A percentile compares a stretch with the other conserved stretches of the same genome.
Conservation (phyloP, 192 early-diverging fungal species). For the Coemansia sp. region DNA sequence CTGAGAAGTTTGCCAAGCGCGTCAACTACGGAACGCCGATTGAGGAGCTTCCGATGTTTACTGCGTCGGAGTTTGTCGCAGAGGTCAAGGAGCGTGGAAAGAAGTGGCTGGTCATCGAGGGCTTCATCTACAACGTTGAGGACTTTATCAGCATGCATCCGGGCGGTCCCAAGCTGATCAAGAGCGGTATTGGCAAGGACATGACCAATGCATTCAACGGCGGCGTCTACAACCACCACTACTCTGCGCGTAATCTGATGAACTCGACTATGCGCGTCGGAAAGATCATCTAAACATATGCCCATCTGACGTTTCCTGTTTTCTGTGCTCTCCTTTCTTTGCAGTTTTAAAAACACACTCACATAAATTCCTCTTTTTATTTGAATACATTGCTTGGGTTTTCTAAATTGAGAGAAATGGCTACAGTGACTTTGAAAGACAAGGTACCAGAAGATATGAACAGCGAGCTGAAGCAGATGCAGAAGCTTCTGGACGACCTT, state of each 20-base stretch:
- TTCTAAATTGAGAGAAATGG: too few species aligned
- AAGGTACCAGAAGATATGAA: too few species aligned
- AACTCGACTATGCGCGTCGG: constrained; percentile 67
- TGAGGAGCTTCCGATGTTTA: constrained; percentile 64
- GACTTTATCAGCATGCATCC: constrained; percentile 86
- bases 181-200: constrained; percentile 75
- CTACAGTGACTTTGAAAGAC: too few species aligned
- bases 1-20: constrained; percentile 58
- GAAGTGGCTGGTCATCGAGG: constrained; percentile 79
- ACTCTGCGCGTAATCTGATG: constrained; percentile 80
- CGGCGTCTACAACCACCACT: constrained; percentile 84
- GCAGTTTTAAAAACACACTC: neutral
- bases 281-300: constrained; percentile 39
- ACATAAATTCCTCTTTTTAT: neutral
- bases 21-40: constrained; percentile 75
- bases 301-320: neutral
- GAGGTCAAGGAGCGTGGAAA: constrained; percentile 64
- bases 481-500: neutral
- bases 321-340: neutral
- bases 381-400: neutral
- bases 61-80: constrained; percentile 60
- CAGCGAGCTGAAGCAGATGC: neutral
- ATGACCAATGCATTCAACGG: constrained; percentile 84
- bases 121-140: constrained; percentile 75
- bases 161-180: constrained; percentile 71